Percentiles rank a stretch among this genome's conserved stretches.
phyloP scores from a whole-genome alignment of 1,139 yeast species.

The Candida pseudoviswanathii region DNA sequence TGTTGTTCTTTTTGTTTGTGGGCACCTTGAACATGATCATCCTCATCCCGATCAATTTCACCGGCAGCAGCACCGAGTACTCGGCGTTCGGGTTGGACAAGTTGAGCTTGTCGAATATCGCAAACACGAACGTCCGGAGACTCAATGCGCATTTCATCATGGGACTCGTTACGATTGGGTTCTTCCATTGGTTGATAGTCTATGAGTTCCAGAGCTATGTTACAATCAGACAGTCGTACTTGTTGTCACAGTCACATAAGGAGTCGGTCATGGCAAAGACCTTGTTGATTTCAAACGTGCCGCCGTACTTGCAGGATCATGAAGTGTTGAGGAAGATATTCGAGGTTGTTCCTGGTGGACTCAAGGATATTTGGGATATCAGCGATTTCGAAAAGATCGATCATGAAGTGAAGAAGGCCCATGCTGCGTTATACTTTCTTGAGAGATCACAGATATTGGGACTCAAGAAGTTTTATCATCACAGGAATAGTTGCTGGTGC shows the following conservation, averaged over 20 bases:
- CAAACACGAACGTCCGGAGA: slow-evolving; percentile 44
- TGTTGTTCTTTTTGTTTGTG: slow-evolving; percentile 49
- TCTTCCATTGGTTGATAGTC: slow-evolving; percentile 55
- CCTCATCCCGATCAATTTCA: slow-evolving; percentile 57
- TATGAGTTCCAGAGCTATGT: slow-evolving; percentile 53
- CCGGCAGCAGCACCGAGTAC: slow-evolving; percentile 37
- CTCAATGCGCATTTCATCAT: slow-evolving; percentile 58
- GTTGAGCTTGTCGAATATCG: slow-evolving; percentile 63
- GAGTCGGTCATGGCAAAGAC: slow-evolving; percentile 36
- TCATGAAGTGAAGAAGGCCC: slow-evolving; percentile 30
- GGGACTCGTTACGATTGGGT: slow-evolving; percentile 49
- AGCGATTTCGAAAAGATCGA: slow-evolving; percentile 43
- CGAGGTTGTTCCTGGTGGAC: slow-evolving; percentile 45
- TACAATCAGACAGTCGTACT: slow-evolving; percentile 42
- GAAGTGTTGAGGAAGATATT: slow-evolving; percentile 29
- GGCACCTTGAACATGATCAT: slow-evolving; percentile 55
- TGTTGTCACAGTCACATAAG: slow-evolving; percentile 29
- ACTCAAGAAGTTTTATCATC: slow-evolving; percentile 18
- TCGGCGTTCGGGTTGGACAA: slow-evolving; percentile 55
- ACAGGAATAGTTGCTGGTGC: slow-evolving; percentile 7
- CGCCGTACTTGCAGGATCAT: slow-evolving; percentile 32
- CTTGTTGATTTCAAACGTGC: slow-evolving; percentile 53
- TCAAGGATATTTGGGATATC: slow-evolving; percentile 53
- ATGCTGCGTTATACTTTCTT: slow-evolving; percentile 35
- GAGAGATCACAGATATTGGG: slow-evolving; percentile 34